Evolutionary conservation across 169 alveolate genomes (phyloP), one percentile per base, ranked within the genome.

Genomic region (Toxoplasma gondii): DNA sequence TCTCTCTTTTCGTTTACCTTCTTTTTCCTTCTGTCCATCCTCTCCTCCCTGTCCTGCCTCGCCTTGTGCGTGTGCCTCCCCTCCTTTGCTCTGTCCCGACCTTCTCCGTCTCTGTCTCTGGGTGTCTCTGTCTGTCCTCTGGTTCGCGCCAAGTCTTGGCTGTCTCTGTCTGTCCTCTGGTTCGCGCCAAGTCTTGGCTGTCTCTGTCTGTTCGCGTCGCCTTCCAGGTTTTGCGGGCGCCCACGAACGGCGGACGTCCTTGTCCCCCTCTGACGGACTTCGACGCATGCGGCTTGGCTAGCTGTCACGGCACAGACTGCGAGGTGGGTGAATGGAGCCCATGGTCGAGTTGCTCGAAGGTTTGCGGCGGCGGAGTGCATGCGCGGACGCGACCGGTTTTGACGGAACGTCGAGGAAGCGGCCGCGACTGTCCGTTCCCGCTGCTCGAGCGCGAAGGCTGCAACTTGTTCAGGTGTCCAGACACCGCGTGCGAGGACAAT

Each of bases 301-400:
- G 95, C 44, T 94, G 93, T 78, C 94, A 44, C 81, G 96, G 90
- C 31, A 80, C 70, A n/a, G 96, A 94, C 88, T 96, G 97, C 82
- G 88, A 92, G 29, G 97, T 96, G 38, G 92, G 96, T 9, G 96
- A 93, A 81, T 96, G 97, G 97, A 78, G 96, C 49, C 92, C 54
- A 39, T 96, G 97, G 97, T 88, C 93, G 1, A 38, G 88, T 43
- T 92, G 96, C 92, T 38, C 84, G 64, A 80, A 80, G 36, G 53
- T 82, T 36, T 94, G 97, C 92, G 97, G 97, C 12, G 97, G 97
- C 31, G 97, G 97, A 7, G 95, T 96, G 5, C 96, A 96, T 43
- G 82, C 92, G 44, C 93, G 97, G 12, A 91, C 88, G 69, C 93
- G 97, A 29, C 94, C 82, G 45, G 88, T 96, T 9, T 94, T 95